phyloP scores from a whole-genome alignment of 495 filamentous ascomycete species.

The Cenococcum geophilum region DNA sequence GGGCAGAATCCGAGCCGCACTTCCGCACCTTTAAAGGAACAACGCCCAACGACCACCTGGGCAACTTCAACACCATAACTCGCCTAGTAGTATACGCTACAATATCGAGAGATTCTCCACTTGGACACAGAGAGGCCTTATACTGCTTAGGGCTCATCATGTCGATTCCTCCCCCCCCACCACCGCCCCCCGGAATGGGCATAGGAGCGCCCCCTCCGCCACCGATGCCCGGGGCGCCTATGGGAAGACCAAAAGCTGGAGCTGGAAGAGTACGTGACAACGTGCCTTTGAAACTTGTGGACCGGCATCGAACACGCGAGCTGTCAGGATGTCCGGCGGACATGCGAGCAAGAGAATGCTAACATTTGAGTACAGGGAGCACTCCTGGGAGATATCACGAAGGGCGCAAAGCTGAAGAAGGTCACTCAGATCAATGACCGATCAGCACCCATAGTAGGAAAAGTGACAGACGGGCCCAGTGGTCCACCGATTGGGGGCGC shows the following conservation, averaged over 20 bases:
- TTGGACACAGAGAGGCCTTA: not conserved
- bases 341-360: constrained; percentile 28
- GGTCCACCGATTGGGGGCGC: constrained; percentile 62
- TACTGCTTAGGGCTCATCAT: constrained; percentile 36
- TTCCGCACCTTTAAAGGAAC: constrained; percentile 19
- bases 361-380: constrained; percentile 56
- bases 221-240: constrained; percentile 41
- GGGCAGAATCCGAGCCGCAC: not conserved
- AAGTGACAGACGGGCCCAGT: constrained; percentile 48
- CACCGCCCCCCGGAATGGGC: constrained; percentile 42
- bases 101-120: not conserved
- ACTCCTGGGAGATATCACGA: constrained; percentile 80
- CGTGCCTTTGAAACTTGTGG: not conserved
- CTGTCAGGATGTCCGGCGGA: not conserved
- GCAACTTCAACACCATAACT: constrained; percentile 9
- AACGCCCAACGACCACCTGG: constrained; percentile 1
- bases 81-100: not conserved
- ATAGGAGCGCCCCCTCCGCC: constrained; percentile 55
- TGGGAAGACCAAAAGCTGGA: constrained; percentile 43
- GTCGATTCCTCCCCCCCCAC: constrained; percentile 64
- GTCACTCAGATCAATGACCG: constrained; percentile 77
- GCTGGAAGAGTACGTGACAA: constrained; percentile 50
- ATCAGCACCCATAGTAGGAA: constrained; percentile 69
- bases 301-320: not conserved
- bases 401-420: constrained; percentile 78